Conservation (phyloP, 495 filamentous ascomycete genomes). For the Neurospora sp. region DNA sequence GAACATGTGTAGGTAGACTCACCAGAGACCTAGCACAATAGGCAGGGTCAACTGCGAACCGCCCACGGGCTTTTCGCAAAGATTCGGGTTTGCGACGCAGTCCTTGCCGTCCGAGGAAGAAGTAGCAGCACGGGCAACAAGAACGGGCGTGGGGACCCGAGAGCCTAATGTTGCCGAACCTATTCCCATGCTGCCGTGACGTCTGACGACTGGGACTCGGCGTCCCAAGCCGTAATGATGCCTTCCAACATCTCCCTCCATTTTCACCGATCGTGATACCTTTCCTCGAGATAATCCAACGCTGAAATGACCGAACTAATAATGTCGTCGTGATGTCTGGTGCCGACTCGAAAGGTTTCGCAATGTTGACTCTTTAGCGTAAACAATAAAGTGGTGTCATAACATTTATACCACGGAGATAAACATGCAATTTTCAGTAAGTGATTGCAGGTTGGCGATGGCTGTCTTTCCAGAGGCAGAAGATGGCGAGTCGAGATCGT, state of each 20-base stretch:
- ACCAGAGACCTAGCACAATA: slow-evolving; percentile 75
- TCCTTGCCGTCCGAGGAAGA: slow-evolving; percentile 4
- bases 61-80: slow-evolving; percentile 49
- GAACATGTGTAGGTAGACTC: slow-evolving; percentile 33
- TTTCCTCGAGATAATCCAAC: not conserved
- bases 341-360: not conserved
- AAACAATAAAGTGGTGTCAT: slow-evolving; percentile 18
- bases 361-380: slow-evolving; percentile 9
- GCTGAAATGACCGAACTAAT: not conserved
- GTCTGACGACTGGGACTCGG: slow-evolving; percentile 12
- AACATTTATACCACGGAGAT: slow-evolving; percentile 15
- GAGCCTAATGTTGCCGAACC: slow-evolving; percentile 7
- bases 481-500: not conserved
- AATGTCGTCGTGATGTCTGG: not conserved
- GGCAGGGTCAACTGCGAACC: slow-evolving; percentile 53
- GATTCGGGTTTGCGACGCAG: slow-evolving; percentile 16
- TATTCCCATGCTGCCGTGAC: slow-evolving; percentile 1
- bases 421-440: not conserved
- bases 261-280: slow-evolving; percentile 9
- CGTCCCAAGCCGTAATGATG: slow-evolving; percentile 18
- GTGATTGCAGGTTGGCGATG: slow-evolving; percentile 5
- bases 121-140: slow-evolving; percentile 9
- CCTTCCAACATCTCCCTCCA: slow-evolving; percentile 18
- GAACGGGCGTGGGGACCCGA: slow-evolving; percentile 10
- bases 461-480: slow-evolving; percentile 6